Evolutionary conservation across 331 rosid species (phyloP), one percentile per base, ranked within the genome.

Genomic region (Pyracantha coccinea): DNA sequence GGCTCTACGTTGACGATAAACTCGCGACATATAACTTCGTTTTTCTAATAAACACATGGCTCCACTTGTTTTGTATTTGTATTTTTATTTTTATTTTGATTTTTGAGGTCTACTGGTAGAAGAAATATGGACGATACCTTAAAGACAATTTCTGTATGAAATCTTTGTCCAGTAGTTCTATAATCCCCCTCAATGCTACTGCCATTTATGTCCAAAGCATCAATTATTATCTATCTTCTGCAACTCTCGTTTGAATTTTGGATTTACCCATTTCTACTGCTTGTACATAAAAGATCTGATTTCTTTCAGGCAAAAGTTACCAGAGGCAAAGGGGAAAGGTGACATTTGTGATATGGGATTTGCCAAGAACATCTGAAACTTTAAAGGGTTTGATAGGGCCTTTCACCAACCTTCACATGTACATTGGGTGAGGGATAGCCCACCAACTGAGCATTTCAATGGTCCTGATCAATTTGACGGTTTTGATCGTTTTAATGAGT

Each of bases 331-430:
- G 55, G 23, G 20, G 19, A 24, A 59, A 44, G 69, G 4, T 9
- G 23, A 55, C 33, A 24, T n/a, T 33, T 8, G 21, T 35, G 53
- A 21, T 31, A 10, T 63, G 23, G 50, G 23, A 65, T 58, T 52
- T 33, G 52, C 67, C 59, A 17, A 61, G 55, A 71, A 70, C 75
- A 28, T 72, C 77, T 44, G 47, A 73, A 61, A 53, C 60, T 75
- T 72, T 24, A 72, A 84, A 81, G 84, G 80, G 55, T 16, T 77
- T 83, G 97, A 90, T 68, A 68, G 80, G 79, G 87, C 87, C 85
- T 86, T 80, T 88, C 97, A 89, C 86, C 90, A 85, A 89, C 89
- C 95, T 69, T 82, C 90, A 79, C 85, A 89, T 82, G 87, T 63
- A 85, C 65, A 78, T 73, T 71, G 88, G 80, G 85, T 71, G 33